Conservation (phyloP, 2,329 filamentous ascomycete species). For the Botrytis paeoniae region DNA sequence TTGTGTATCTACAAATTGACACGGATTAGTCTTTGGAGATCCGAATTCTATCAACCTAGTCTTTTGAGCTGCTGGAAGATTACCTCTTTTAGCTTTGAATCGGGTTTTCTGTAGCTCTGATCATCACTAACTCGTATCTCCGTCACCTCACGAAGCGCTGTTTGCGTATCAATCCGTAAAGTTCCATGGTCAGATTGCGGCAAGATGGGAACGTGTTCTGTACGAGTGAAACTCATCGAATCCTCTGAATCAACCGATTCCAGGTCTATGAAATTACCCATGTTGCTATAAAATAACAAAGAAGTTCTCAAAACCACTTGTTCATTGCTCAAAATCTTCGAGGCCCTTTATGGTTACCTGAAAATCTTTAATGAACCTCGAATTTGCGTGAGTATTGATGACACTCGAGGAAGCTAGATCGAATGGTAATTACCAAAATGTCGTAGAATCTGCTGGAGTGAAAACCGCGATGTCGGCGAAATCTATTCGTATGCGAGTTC, state of each 20-base stretch:
- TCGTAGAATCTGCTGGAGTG: not conserved
- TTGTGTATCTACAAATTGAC: not conserved
- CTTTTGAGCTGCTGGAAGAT: not conserved
- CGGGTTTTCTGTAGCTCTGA: not conserved
- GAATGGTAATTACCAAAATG: not conserved
- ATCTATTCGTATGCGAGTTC: not conserved
- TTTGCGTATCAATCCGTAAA: not conserved
- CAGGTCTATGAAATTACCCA: not conserved
- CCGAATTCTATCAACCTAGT: not conserved
- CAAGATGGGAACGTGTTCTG: not conserved
- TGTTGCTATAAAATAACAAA: not conserved
- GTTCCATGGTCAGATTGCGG: not conserved
- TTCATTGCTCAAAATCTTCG: not conserved
- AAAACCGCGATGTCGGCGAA: not conserved
- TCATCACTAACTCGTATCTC: not conserved
- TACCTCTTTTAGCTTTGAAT: not conserved
- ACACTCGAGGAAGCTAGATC: not conserved
- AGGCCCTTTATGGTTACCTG: not conserved
- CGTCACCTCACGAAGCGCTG: too few species aligned
- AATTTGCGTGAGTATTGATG: not conserved
- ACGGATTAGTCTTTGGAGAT: not conserved
- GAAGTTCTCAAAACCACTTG: not conserved
- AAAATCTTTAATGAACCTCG: not conserved
- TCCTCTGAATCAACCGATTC: not conserved
- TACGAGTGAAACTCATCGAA: too few species aligned